phyloP scores from a whole-genome alignment of 441 rosid species.

The Eutrema salsugineum region DNA sequence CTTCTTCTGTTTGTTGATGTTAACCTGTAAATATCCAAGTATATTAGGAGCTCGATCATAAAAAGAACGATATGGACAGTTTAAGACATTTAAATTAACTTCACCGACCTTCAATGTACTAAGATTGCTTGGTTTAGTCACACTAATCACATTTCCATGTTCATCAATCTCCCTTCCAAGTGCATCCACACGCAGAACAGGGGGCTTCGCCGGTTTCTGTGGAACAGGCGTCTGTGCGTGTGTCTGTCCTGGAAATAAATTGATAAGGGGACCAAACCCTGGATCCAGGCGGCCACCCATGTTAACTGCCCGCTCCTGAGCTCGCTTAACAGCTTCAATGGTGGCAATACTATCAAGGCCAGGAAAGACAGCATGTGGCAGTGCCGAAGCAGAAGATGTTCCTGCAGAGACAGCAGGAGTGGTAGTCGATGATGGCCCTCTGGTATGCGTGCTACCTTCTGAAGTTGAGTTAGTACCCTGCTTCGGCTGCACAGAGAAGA shows the following conservation, averaged over 20 bases:
- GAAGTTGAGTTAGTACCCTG: slow-evolving; percentile 40
- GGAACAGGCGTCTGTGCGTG: slow-evolving; percentile 48
- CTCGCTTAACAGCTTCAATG: slow-evolving; percentile 77
- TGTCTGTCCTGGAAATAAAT: slow-evolving; percentile 27
- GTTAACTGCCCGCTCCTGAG: slow-evolving; percentile 84
- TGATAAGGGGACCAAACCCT: not conserved
- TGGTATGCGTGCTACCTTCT: slow-evolving; percentile 35
- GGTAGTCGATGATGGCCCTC: slow-evolving; percentile 27
- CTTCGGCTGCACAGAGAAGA: slow-evolving; percentile 47
- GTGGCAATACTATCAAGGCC: slow-evolving; percentile 52
- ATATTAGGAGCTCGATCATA: slow-evolving; percentile 4
- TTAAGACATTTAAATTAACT: not conserved
- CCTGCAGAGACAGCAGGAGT: slow-evolving; percentile 29
- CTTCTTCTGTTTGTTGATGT: slow-evolving; percentile 93
- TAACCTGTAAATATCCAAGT: slow-evolving; percentile 57
- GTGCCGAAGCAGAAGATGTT: slow-evolving; percentile 30
- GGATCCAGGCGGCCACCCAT: slow-evolving; percentile 87
- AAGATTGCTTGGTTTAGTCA: slow-evolving; percentile 85
- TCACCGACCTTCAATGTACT: slow-evolving; percentile 84
- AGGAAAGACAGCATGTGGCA: slow-evolving; percentile 36
- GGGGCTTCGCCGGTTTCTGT: slow-evolving; percentile 83
- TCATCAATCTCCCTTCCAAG: slow-evolving; percentile 97
- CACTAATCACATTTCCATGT: slow-evolving; percentile 80
- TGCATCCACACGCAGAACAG: slow-evolving; percentile 89
- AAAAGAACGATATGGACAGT: not conserved